phyloP scores from a whole-genome alignment of 176 grass and related monocot species.

The Oropetium thomaeum region DNA sequence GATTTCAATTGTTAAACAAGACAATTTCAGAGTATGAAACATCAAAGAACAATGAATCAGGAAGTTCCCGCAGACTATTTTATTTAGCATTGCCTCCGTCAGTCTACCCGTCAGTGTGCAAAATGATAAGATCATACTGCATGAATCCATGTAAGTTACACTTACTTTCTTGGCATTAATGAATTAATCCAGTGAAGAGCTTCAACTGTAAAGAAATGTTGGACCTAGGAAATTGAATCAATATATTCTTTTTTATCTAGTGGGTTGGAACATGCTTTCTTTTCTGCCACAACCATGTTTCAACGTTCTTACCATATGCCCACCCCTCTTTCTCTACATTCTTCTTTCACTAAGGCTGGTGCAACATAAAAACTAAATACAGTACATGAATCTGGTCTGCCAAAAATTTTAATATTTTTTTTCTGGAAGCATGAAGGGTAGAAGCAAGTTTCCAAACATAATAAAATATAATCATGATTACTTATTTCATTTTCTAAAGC shows the following conservation, averaged over 20 bases:
- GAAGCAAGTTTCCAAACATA: background rate
- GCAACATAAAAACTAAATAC: background rate
- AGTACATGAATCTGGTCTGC: background rate
- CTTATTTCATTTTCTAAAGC: background rate
- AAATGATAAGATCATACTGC: constrained; percentile 91
- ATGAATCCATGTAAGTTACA: constrained; percentile 76
- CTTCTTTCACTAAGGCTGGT: background rate
- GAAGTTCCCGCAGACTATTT: constrained; percentile 79
- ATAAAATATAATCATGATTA: background rate
- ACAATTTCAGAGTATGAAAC: constrained; percentile 75
- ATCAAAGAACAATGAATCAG: constrained; percentile 42
- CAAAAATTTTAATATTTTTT: background rate
- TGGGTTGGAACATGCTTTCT: constrained; percentile 1
- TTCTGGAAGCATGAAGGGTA: background rate
- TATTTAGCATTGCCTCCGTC: constrained; percentile 98
- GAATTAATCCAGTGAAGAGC: background rate
- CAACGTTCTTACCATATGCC: background rate
- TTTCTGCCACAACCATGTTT: background rate
- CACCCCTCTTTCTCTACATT: background rate
- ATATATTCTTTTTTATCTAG: background rate
- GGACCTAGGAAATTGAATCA: background rate
- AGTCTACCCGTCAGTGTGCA: constrained; percentile 90
- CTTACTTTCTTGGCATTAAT: constrained; percentile 17
- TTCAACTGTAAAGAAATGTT: background rate
- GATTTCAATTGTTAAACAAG: constrained; percentile 76